Evolutionary conservation across 1,139 yeast species (phyloP).

Genomic region (Saccharomyces uvarum): DNA sequence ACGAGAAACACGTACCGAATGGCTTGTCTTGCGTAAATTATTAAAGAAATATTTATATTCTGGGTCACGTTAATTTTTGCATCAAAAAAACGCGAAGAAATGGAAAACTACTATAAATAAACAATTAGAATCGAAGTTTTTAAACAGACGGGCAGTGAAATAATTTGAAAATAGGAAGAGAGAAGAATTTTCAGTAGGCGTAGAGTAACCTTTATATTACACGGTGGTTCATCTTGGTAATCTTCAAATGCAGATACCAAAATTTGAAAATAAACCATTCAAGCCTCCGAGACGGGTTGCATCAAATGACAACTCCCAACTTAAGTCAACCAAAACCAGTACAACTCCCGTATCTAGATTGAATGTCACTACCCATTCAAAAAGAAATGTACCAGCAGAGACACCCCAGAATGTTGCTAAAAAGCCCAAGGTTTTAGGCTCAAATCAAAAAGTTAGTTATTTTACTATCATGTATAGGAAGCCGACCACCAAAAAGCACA

Average conservation of each 20-base stretch:
- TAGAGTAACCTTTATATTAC: neutral
- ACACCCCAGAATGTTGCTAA: neutral
- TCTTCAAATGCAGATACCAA: neutral
- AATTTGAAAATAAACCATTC: slow-evolving; percentile 32
- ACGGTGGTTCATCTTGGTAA: neutral
- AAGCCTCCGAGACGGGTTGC: slow-evolving; percentile 28
- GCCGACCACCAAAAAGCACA: slow-evolving; percentile 65
- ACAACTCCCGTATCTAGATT: neutral
- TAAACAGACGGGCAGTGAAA: neutral
- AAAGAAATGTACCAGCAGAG: neutral
- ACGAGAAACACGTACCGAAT: neutral
- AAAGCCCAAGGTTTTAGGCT: slow-evolving; percentile 3
- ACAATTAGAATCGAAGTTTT: neutral
- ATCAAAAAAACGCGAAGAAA: neutral
- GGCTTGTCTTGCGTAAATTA: neutral
- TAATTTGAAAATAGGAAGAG: neutral
- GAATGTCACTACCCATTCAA: neutral
- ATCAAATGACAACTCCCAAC: neutral
- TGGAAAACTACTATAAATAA: neutral
- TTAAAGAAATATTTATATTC: neutral
- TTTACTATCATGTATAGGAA: slow-evolving; percentile 60
- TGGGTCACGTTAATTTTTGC: neutral
- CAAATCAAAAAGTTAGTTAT: slow-evolving; percentile 12
- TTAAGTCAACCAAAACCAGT: neutral
- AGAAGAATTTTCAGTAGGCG: neutral